Evolutionary conservation across 2,329 filamentous ascomycete species (phyloP), one percentile per base, ranked within the genome.

Genomic region (Xylariales sp.): DNA sequence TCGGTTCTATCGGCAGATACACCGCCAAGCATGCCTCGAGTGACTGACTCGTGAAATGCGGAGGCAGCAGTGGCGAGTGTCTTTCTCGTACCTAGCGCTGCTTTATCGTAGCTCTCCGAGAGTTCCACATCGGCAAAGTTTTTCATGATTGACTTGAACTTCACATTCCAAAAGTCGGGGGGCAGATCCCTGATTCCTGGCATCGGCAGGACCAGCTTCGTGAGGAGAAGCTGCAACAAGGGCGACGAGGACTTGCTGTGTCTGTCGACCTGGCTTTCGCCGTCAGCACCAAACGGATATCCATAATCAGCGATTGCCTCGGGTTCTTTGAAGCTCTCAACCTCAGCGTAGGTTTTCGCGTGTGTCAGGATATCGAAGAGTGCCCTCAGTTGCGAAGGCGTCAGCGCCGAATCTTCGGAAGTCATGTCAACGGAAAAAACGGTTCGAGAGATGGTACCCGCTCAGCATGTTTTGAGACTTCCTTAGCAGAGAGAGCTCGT

Each of bases 81-180:
- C 64, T 88, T 89, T 38, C 86, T 72, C 45, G 82, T 80, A 1
- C 86, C 86, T 50, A 91, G 64, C 0, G 79, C 72, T 11, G 84
- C 86, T 61, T 88, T 88, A 59, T 91, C 86, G 54, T 89, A 91
- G 57, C 84, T 88, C 60, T 91, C 86, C 1, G 84, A 88, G 22
- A 91, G 66, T 38, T 87, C 79, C 2, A 80, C 84, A 22, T 80
- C 73, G 7, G 74, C 80, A 40, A 91, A 66, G 52, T 78, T 71
- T 51, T 68, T 64, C 51, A 87, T 66, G 12, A 88, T 60, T 2
- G 72, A 71, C 49, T 78, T 73, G 18, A 84, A 67, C 32, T 77
- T 71, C n/a, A 71, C 66, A 24, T 69, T 70, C 82, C 83, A 88
- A 60, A 86, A 87, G 3, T 77, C 75, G 2, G 66, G 57, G 0